Base-by-base conservation (phyloP, 1,139 yeast species). In the Nakaseomyces uthaithaninus region DNA sequence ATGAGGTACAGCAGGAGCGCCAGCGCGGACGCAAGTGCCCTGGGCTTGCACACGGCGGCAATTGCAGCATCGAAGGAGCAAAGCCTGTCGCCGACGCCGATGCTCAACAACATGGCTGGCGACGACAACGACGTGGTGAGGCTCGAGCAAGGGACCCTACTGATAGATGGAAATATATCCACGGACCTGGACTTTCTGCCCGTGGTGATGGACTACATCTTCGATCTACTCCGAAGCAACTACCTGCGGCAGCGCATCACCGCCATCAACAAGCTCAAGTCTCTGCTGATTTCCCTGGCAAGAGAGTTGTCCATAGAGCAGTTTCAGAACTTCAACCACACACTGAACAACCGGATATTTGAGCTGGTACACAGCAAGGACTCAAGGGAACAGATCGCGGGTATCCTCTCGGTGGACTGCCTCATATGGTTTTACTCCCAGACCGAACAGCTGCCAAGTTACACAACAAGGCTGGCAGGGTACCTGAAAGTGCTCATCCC, bases 331-430 rank as follows among this genome's bases (percentile, higher is more conserved):
- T 83, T 83, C 60, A 85, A 82, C 60, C 85, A 83, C 57, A 93
- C 82, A 46, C 80, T 91, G 48, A 87, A 89, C 65, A 84, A 85
- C 57, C 77, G 82, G 46, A 84, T 91, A 24, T 87, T 85, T 59
- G 95, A 85, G 57, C 68, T 87, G 42, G 74, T 87, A 38, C 87
- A 86, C 51, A 77, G 91, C 9, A 74, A 77, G 11, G 91, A 82
- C 50, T 66, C 79, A 1, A 65, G 71, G 23, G 87, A 81, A 47
- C 80, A 84, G 47, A 71, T 89, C 28, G 97, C 97, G 8, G 97
- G 96, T 27, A 81, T 89, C 28, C 75, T 86, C 15, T 97, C 96
- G 7, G 80, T 91, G 45, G 93, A 86, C 61, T 78, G 93, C n/a
- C 71, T 91, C 48, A 84, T 91, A 42, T 87, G 80, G 49, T 81